Conservation (phyloP, 305 asterid genomes). For the Ilex paraguariensis region DNA sequence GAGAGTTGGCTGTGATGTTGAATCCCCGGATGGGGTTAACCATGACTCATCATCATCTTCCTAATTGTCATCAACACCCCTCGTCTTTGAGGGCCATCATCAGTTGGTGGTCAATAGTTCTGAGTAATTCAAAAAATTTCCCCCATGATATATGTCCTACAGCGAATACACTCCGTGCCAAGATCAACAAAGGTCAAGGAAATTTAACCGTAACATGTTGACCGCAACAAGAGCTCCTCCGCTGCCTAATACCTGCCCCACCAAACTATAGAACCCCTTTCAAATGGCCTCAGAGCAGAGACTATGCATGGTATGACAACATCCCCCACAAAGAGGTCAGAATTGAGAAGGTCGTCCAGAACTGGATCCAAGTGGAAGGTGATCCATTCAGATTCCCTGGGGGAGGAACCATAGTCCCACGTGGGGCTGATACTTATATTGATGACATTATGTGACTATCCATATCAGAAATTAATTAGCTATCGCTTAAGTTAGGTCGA, state of each 20-base stretch:
- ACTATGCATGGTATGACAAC: slow-evolving; percentile 74
- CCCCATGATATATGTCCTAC: slow-evolving; percentile 49
- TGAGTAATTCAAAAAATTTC: slow-evolving; percentile 32
- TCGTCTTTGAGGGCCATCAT: slow-evolving; percentile 85
- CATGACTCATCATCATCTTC: slow-evolving; percentile 8
- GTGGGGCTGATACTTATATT: slow-evolving; percentile 88
- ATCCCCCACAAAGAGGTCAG: slow-evolving; percentile 92
- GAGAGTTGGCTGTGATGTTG: slow-evolving; percentile 52
- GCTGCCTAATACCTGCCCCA: slow-evolving; percentile 84
- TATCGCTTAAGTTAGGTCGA: too few relatives aligned
- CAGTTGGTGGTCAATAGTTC: slow-evolving; percentile 47
- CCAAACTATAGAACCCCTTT: slow-evolving; percentile 69
- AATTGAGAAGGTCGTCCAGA: slow-evolving; percentile 78
- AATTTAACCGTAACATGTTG: slow-evolving; percentile 57
- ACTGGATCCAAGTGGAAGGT: slow-evolving; percentile 89
- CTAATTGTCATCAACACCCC: slow-evolving; percentile 20
- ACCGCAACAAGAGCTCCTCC: slow-evolving; percentile 62
- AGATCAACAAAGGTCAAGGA: slow-evolving; percentile 54
- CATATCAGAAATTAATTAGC: too few relatives aligned
- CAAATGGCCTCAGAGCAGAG: slow-evolving; percentile 93
- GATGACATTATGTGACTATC: slow-evolving; percentile 36
- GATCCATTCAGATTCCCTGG: slow-evolving; percentile 88
- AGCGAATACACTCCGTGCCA: slow-evolving; percentile 89
- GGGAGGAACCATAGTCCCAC: slow-evolving; percentile 90
- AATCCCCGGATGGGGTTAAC: slow-evolving; percentile 5